A percentile compares a stretch with the other conserved stretches of the same genome.
Conservation (phyloP, 257 asterid species). For the Petunia secreta region DNA sequence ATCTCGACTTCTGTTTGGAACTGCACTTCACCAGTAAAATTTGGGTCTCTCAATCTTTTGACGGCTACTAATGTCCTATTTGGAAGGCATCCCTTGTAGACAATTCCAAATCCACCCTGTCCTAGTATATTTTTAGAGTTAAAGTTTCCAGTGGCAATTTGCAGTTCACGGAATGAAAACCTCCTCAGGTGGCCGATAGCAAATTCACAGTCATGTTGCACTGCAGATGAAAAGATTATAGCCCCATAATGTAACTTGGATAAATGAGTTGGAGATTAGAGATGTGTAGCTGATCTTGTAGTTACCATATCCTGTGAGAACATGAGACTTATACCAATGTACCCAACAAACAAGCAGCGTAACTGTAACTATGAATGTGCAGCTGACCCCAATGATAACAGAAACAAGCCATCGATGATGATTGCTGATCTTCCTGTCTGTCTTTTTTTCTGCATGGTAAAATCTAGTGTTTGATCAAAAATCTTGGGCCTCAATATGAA, state of each 20-base stretch:
- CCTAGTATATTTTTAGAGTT: conserved; percentile 78
- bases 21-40: conserved; percentile 87
- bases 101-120: conserved; percentile 94
- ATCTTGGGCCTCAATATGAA: neutral
- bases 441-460: conserved; percentile 54
- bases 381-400: conserved; percentile 58
- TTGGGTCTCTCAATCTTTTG: conserved; percentile 81
- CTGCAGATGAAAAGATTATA: conserved; percentile 47
- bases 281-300: conserved; percentile 19
- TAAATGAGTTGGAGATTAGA: conserved; percentile 16
- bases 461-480: neutral
- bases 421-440: conserved; percentile 46
- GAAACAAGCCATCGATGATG: conserved; percentile 56
- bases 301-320: conserved; percentile 66
- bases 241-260: conserved; percentile 18
- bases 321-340: conserved; percentile 69
- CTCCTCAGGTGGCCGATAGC: conserved; percentile 65
- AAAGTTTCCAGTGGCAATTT: conserved; percentile 81
- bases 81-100: conserved; percentile 77
- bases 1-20: conserved; percentile 97
- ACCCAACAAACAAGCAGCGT: conserved; percentile 66
- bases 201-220: conserved; percentile 76
- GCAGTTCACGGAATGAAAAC: conserved; percentile 82
- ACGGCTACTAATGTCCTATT: conserved; percentile 77
- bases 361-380: conserved; percentile 53